Evolutionary conservation across 495 filamentous ascomycete genomes (phyloP), one percentile per base, ranked within the genome.

Genomic region (Podospora pseudopauciseta): DNA sequence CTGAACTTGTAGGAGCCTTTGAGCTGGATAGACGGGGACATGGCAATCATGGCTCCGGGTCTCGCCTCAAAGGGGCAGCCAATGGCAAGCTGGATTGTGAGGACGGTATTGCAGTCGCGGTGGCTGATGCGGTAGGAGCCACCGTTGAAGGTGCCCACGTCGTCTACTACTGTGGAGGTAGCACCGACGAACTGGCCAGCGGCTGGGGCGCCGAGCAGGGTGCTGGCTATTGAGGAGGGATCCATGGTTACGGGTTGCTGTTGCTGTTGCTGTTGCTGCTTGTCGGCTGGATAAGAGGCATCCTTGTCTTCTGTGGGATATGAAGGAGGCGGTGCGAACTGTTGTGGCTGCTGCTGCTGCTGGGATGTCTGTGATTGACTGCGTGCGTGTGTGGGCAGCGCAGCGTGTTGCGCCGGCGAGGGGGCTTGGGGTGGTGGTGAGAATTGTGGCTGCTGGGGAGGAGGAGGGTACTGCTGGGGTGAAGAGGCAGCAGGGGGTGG

Each of bases 41-140:
- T 99, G 63, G 92, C 91, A 69, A 99, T 92, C 93, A 99, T 97
- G 57, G 86, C 85, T 55, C 92, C 91, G 55, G 95, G 93, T 72
- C 91, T 94, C 0, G 88, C 92, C 18, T 83, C 83, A 58, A 99
- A 73, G 0, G 95, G 94, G 74, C 91, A 96, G 4, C 93, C 94
- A 73, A 94, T 88, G 3, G 95, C 94, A 16, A 99, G 77, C 74
- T 97, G 94, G 2, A 99, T 66, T 0, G 96, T 99, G 59, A 97
- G 72, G 55, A 98, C 86, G 0, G 92, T 92, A 75, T 99, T 99
- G 56, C 86, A 88, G 73, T 98, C 94, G 6, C 95, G 85, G 73
- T 99, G 95, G 71, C 92, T 95, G 77, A 99, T 92, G 23, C 96
- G 83, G 75, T 94, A 99, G 70, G 88, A 93, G 9, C 95, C 95